These are phyloP conservation scores for Fusarium sp. DNA, from an alignment of 2,329 filamentous ascomycete species.

Conservation along the genomic window DNA sequence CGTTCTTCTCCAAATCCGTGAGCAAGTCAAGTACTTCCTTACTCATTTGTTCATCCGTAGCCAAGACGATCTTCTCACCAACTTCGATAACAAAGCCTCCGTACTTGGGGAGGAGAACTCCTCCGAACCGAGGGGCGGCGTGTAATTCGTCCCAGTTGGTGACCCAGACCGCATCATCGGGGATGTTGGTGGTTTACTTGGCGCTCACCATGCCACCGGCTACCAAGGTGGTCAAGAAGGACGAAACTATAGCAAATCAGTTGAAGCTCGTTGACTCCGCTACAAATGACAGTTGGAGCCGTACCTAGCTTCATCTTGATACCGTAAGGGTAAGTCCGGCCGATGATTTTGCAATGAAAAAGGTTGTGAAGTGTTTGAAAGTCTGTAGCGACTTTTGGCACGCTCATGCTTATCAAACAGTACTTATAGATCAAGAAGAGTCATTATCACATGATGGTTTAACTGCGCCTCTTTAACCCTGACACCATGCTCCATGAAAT, in stretches of 20 bases:
- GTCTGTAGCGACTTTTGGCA: too few relatives aligned
- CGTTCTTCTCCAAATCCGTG: fast-evolving
- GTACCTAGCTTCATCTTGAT: too few relatives aligned
- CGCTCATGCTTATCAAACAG: too few relatives aligned
- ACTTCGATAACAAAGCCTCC: neutral
- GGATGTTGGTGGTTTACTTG: neutral
- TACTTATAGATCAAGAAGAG: too few relatives aligned
- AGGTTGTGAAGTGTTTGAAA: too few relatives aligned
- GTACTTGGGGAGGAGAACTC: neutral
- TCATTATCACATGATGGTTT: too few relatives aligned
- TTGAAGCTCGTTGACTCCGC: too few relatives aligned
- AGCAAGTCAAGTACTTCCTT: neutral
- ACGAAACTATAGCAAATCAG: neutral
- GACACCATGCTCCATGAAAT: too few relatives aligned
- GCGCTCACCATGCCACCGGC: fast-evolving
- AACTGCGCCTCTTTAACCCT: too few relatives aligned
- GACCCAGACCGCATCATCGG: fast-evolving
- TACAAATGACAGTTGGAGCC: too few relatives aligned
- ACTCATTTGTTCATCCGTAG: fast-evolving
- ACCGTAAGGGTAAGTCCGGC: too few relatives aligned
- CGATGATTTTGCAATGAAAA: too few relatives aligned
- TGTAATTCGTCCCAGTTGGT: neutral
- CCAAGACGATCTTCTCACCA: neutral
- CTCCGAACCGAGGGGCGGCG: neutral
- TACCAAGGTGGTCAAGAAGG: fast-evolving